These are phyloP conservation scores for Sporopachydermia cereana DNA, from an alignment of 1,139 yeast genomes.

Conservation along the genomic window DNA sequence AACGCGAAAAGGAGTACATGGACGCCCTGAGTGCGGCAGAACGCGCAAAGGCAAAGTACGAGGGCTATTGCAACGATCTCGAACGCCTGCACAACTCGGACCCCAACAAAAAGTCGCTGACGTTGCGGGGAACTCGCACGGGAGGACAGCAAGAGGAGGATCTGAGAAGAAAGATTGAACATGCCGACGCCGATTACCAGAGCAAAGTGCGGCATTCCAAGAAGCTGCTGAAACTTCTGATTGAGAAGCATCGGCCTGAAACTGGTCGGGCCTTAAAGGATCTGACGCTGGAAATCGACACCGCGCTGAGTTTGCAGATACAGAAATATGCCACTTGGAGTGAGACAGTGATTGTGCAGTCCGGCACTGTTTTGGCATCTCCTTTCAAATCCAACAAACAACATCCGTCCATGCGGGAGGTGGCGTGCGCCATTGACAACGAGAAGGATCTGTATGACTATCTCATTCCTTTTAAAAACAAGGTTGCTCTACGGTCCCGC, in stretches of 20 bases:
- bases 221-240: constrained; percentile 60
- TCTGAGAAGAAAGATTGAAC: constrained; percentile 63
- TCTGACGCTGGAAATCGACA: constrained; percentile 73
- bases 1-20: constrained; percentile 70
- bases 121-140: constrained; percentile 64
- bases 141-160: constrained; percentile 91
- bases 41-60: constrained; percentile 76
- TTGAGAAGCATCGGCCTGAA: constrained; percentile 66
- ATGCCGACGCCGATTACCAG: constrained; percentile 78
- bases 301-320: constrained; percentile 77
- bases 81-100: constrained; percentile 74
- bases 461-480: constrained; percentile 32
- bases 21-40: constrained; percentile 80
- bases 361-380: constrained; percentile 63
- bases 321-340: constrained; percentile 82
- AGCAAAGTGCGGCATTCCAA: constrained; percentile 65
- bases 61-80: constrained; percentile 72
- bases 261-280: constrained; percentile 63
- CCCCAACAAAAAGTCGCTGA: constrained; percentile 66
- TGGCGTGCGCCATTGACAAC: constrained; percentile 69
- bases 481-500: background rate
- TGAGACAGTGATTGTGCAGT: constrained; percentile 71
- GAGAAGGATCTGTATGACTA: constrained; percentile 72
- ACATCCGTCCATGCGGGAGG: constrained; percentile 56
- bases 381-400: constrained; percentile 22